Evolutionary conservation across 129 eudicot species (phyloP).

Genomic region (Helichrysum umbraculigerum): DNA sequence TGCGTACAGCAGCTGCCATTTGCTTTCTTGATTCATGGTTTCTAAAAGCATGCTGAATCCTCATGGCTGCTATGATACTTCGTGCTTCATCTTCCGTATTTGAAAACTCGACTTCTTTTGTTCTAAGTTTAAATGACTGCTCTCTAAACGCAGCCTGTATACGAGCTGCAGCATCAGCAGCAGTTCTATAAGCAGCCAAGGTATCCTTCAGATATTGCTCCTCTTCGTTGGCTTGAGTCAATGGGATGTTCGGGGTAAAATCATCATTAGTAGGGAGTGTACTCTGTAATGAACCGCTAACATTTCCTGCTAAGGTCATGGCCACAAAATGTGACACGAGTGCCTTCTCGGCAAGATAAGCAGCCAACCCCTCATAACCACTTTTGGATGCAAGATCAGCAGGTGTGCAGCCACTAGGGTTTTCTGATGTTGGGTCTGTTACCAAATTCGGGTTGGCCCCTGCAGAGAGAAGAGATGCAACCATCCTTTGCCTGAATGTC

Average conservation of each 20-base stretch:
- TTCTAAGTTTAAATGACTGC: conserved; percentile 58
- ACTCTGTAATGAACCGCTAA: conserved; percentile 76
- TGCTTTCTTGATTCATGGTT: conserved; percentile 63
- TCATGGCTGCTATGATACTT: conserved; percentile 88
- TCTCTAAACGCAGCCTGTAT: conserved; percentile 95
- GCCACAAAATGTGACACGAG: conserved; percentile 81
- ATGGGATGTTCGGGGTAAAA: conserved; percentile 18
- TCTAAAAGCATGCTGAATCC: conserved; percentile 91
- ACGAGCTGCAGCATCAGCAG: conserved; percentile 99
- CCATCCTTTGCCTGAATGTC: conserved; percentile 80
- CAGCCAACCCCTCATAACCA: conserved; percentile 83
- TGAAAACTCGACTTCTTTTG: conserved; percentile 48
- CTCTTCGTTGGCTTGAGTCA: conserved; percentile 52
- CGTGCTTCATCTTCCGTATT: conserved; percentile 87
- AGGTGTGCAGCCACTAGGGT: conserved; percentile 75
- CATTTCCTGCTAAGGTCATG: conserved; percentile 94
- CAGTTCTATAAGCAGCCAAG: conserved; percentile 89
- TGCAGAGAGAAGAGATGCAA: conserved; percentile 88
- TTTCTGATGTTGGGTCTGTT: conserved; percentile 85
- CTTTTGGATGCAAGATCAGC: conserved; percentile 89
- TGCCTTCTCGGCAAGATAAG: conserved; percentile 90
- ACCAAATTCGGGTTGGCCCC: conserved; percentile 93
- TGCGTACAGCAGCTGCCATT: conserved; percentile 86
- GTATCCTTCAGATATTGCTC: conserved; percentile 76
- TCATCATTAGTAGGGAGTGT: conserved; percentile 37